Evolutionary conservation across 345 rosid genomes (phyloP).

Genomic region (Aquilaria yunnanensis): DNA sequence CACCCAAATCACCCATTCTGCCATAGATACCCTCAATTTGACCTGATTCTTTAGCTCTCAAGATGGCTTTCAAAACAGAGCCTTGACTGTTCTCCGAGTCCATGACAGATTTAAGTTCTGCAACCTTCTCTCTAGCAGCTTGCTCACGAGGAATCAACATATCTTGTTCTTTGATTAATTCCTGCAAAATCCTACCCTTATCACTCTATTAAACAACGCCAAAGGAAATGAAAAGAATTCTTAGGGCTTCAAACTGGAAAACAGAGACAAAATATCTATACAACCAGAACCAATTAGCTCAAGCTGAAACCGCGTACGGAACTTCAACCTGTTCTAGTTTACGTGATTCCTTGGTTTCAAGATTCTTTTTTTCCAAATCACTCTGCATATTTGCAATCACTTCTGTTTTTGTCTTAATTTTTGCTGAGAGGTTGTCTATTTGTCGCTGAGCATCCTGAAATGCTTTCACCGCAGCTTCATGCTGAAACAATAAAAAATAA

Average conservation of each 20-base stretch:
- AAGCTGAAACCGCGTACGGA: conserved; percentile 11
- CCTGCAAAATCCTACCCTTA: conserved; percentile 41
- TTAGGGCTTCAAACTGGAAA: no score
- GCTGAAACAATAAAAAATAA: conserved; percentile 43
- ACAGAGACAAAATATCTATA: not conserved
- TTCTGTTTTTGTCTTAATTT: conserved; percentile 40
- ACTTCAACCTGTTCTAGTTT: conserved; percentile 57
- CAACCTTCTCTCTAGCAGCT: conserved; percentile 86
- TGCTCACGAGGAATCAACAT: conserved; percentile 76
- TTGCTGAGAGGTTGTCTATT: conserved; percentile 51
- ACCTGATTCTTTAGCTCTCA: conserved; percentile 74
- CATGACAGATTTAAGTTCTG: conserved; percentile 69
- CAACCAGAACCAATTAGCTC: conserved; percentile 10
- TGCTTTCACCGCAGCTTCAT: conserved; percentile 70
- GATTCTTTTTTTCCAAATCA: conserved; percentile 54
- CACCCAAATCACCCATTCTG: conserved; percentile 97
- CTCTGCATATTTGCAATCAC: conserved; percentile 34
- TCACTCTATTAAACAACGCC: conserved; percentile 5
- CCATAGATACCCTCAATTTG: conserved; percentile 91
- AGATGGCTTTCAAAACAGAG: conserved; percentile 79
- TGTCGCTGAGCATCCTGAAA: conserved; percentile 76
- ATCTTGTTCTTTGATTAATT: conserved; percentile 78
- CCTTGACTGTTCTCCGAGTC: conserved; percentile 93
- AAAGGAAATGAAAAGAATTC: not conserved
- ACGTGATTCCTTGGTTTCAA: conserved; percentile 63